Conservation (phyloP, 331 rosid genomes). For the Telfairia occidentalis region DNA sequence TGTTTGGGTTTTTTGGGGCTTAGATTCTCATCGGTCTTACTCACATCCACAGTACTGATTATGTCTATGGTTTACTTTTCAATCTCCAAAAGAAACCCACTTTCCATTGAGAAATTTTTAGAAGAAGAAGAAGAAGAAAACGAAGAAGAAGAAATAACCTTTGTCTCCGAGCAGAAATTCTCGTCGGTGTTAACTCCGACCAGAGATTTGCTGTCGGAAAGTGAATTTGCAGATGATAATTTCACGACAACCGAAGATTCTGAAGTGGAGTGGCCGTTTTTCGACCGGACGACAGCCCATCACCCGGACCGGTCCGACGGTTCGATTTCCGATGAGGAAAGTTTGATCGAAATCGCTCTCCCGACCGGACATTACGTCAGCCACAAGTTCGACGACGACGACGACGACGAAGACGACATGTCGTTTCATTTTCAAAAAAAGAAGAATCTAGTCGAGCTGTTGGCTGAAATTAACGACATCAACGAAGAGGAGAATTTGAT, state of each 20-base stretch:
- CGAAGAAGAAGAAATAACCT: conserved; percentile 7
- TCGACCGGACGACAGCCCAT: conserved; percentile 11
- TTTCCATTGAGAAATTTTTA: conserved; percentile 15
- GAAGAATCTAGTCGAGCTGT: conserved; percentile 43
- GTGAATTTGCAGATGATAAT: conserved; percentile 30
- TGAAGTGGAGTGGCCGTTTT: conserved; percentile 34
- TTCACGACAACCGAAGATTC: conserved; percentile 42
- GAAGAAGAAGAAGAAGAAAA: conserved; percentile 22
- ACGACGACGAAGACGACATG: conserved; percentile 1
- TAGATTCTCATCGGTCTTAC: conserved; percentile 32
- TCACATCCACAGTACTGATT: conserved; percentile 30
- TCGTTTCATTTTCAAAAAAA: conserved; percentile 25
- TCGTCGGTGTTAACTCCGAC: background rate
- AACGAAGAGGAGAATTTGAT: conserved; percentile 83
- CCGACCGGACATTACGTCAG: conserved; percentile 53
- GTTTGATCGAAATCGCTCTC: conserved; percentile 80
- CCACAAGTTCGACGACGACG: conserved; percentile 14
- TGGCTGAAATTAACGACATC: conserved; percentile 62
- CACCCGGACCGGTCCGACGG: conserved; percentile 52
- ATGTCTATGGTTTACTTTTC: conserved; percentile 33
- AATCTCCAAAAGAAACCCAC: conserved; percentile 25
- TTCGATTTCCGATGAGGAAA: conserved; percentile 86
- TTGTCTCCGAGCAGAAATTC: background rate
- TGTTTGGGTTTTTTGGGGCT: conserved; percentile 32
- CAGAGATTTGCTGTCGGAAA: conserved; percentile 20